A percentile compares a stretch with the other conserved stretches of the same genome.
Evolutionary conservation across 306 rosid species (phyloP).

Genomic region (Mimosa bimucronata): DNA sequence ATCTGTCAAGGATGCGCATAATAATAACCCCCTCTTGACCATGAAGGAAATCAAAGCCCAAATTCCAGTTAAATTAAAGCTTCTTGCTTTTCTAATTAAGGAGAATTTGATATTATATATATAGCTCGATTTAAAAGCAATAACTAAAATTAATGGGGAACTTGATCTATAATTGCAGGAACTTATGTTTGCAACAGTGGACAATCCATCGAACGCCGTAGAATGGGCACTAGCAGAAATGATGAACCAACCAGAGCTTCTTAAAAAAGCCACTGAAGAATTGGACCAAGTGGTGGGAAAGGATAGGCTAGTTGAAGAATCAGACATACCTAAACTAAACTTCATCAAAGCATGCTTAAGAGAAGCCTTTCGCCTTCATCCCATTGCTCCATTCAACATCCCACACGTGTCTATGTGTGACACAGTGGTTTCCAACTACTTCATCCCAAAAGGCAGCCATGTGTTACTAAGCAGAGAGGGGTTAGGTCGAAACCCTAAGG

Average conservation of each 20-base stretch:
- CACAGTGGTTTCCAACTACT: constrained; percentile 32
- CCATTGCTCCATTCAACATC: constrained; percentile 38
- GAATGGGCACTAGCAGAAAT: constrained; percentile 58
- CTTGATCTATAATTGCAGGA: constrained; percentile 38
- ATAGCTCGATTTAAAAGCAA: neutral
- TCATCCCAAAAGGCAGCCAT: constrained; percentile 56
- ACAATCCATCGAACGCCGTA: constrained; percentile 45
- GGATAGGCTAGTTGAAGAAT: constrained; percentile 45
- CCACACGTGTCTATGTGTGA: constrained; percentile 50
- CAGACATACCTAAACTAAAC: constrained; percentile 47
- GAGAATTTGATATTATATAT: neutral
- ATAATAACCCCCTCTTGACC: constrained; percentile 38
- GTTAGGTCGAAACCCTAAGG: constrained; percentile 39
- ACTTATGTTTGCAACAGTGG: constrained; percentile 38
- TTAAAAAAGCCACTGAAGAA: constrained; percentile 43
- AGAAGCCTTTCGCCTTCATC: constrained; percentile 57
- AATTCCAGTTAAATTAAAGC: constrained; percentile 36
- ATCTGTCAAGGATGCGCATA: constrained; percentile 26
- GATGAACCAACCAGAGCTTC: constrained; percentile 45
- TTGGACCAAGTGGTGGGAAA: constrained; percentile 44
- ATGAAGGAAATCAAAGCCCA: constrained; percentile 51
- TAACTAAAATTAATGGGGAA: neutral
- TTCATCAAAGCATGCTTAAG: constrained; percentile 50
- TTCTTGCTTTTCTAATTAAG: neutral
- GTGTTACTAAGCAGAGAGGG: constrained; percentile 46